Evolutionary conservation across 1,284 basidiomycete genomes (phyloP).

Genomic region (Tilletia caries): DNA sequence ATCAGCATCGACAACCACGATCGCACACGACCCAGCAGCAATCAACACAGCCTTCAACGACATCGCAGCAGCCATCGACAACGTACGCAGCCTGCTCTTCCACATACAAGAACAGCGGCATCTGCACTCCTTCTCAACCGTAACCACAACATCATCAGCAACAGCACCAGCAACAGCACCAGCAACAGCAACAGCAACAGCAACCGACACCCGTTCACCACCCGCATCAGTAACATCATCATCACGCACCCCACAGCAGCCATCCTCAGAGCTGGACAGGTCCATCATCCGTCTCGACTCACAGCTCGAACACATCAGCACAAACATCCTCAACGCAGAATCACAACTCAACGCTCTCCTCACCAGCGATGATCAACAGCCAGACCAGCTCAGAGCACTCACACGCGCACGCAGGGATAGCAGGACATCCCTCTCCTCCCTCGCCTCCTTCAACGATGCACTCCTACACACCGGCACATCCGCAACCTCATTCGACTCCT

Average conservation of each 20-base stretch:
- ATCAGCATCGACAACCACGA: neutral
- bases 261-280: constrained; percentile 65
- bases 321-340: constrained; percentile 21
- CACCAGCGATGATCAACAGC: constrained; percentile 24
- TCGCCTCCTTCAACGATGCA: constrained; percentile 29
- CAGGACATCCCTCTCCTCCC: constrained; percentile 25
- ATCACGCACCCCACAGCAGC: neutral
- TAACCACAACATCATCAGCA: neutral
- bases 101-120: constrained; percentile 6
- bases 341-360: neutral
- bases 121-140: constrained; percentile 1
- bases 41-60: neutral
- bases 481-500: constrained; percentile 19
- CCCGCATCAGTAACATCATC: neutral
- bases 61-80: neutral
- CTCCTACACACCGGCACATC: constrained; percentile 3
- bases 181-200: neutral
- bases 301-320: constrained; percentile 66
- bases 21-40: neutral
- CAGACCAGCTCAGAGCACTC: constrained; percentile 20
- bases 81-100: neutral
- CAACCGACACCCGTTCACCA: neutral
- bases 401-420: constrained; percentile 20
- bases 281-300: constrained; percentile 75
- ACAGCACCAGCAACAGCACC: neutral